phyloP scores from a whole-genome alignment of 1,284 basidiomycete species.

The Leccinum pseudoinsigne region DNA sequence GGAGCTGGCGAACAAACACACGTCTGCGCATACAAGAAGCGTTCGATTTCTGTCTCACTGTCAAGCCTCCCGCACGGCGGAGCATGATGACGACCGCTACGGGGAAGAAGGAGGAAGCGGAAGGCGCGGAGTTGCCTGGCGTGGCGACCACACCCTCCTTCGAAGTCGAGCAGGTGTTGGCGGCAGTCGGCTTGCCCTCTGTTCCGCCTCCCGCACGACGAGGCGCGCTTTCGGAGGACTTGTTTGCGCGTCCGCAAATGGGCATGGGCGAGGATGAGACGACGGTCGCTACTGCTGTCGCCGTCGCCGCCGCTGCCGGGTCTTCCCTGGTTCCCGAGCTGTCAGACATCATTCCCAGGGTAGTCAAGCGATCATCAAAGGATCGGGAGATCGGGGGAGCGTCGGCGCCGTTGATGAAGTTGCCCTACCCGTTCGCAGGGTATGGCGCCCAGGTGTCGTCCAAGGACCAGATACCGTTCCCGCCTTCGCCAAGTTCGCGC shows the following conservation, averaged over 20 bases:
- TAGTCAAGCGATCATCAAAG: slow-evolving; percentile 39
- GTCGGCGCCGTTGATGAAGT: slow-evolving; percentile 39
- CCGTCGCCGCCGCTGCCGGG: neutral
- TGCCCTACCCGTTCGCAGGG: slow-evolving; percentile 65
- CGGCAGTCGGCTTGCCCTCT: slow-evolving; percentile 62
- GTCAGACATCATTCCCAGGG: slow-evolving; percentile 44
- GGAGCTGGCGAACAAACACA: slow-evolving; percentile 76
- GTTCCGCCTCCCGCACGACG: slow-evolving; percentile 52
- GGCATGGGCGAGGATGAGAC: slow-evolving; percentile 16
- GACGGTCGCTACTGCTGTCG: neutral
- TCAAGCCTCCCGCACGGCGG: slow-evolving; percentile 38
- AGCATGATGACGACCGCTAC: slow-evolving; percentile 25
- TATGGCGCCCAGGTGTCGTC: slow-evolving; percentile 57
- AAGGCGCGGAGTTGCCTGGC: slow-evolving; percentile 30
- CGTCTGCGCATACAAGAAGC: slow-evolving; percentile 73
- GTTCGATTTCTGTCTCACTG: slow-evolving; percentile 75
- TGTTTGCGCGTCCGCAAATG: slow-evolving; percentile 55
- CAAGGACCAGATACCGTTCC: slow-evolving; percentile 67
- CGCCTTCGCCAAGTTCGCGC: slow-evolving; percentile 54
- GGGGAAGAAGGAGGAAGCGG: slow-evolving; percentile 36
- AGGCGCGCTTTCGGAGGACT: slow-evolving; percentile 55
- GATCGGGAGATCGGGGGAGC: slow-evolving; percentile 37
- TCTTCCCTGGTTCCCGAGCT: slow-evolving; percentile 36
- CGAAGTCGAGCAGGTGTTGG: slow-evolving; percentile 67
- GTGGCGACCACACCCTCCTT: slow-evolving; percentile 36